phyloP scores from a whole-genome alignment of 768 basidiomycete genomes.

The Suillus americanus region DNA sequence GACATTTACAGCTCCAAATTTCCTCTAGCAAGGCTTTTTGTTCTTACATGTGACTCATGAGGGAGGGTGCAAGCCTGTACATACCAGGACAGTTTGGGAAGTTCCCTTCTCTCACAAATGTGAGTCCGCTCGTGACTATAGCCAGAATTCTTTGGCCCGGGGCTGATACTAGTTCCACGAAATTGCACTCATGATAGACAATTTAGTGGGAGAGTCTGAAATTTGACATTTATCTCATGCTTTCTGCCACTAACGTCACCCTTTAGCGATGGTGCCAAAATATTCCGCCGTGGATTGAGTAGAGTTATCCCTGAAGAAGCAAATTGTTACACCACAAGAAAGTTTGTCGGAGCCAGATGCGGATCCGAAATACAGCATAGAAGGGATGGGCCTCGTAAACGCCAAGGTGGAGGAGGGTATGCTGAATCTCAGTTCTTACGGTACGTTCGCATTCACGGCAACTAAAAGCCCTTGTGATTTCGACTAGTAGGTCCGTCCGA shows the following conservation, averaged over 20 bases:
- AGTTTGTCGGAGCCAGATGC: neutral
- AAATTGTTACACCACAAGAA: neutral
- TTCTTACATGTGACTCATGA: too few species aligned
- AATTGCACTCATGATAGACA: neutral
- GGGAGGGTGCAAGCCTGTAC: neutral
- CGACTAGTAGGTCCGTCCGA: neutral
- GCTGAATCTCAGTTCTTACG: neutral
- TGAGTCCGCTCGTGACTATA: neutral
- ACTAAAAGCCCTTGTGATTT: neutral
- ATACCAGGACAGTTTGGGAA: neutral
- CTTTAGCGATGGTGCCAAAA: neutral
- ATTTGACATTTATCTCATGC: neutral
- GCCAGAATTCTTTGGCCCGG: neutral
- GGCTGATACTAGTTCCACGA: neutral
- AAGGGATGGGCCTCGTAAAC: neutral
- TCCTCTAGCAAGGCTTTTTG: too few species aligned
- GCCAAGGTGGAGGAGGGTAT: neutral
- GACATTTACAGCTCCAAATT: neutral
- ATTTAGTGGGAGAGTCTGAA: neutral
- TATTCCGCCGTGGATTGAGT: neutral
- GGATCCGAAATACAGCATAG: neutral
- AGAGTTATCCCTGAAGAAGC: neutral
- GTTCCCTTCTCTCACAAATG: neutral
- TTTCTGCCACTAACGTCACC: neutral
- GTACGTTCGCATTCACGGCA: neutral